Evolutionary conservation across 2,329 filamentous ascomycete genomes (phyloP).

Genomic region (Pseudocercospora eumusae): DNA sequence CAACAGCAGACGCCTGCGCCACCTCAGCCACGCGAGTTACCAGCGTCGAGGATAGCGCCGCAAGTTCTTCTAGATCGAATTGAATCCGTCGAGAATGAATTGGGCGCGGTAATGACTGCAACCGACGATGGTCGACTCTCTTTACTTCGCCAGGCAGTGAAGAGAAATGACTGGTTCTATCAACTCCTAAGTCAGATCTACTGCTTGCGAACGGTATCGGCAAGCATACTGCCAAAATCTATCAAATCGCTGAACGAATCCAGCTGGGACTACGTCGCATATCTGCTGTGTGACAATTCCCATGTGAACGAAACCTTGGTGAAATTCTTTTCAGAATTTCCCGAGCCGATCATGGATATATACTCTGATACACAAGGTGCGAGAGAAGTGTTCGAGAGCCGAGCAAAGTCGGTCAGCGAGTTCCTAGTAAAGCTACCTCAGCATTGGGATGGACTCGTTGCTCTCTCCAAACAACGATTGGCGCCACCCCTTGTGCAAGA

Average conservation of each 20-base stretch:
- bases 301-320: slow-evolving; percentile 45
- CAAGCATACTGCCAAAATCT: slow-evolving; percentile 41
- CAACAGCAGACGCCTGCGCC: slow-evolving; percentile 7
- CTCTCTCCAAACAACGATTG: slow-evolving; percentile 36
- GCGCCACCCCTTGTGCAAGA: slow-evolving; percentile 62
- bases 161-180: slow-evolving; percentile 61
- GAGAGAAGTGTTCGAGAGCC: slow-evolving; percentile 42
- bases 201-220: slow-evolving; percentile 56
- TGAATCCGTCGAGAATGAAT: slow-evolving; percentile 1
- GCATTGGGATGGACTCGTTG: slow-evolving; percentile 27
- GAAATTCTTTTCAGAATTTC: slow-evolving; percentile 53
- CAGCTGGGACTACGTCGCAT: slow-evolving; percentile 42
- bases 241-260: slow-evolving; percentile 41
- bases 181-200: slow-evolving; percentile 66
- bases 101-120: slow-evolving; percentile 1
- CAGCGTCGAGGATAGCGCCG: slow-evolving; percentile 19
- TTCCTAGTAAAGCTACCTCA: slow-evolving; percentile 33
- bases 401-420: slow-evolving; percentile 23
- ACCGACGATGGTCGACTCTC: slow-evolving; percentile 46
- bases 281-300: slow-evolving; percentile 52
- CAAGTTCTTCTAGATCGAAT: slow-evolving; percentile 17
- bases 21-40: not conserved
- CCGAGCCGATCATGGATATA: slow-evolving; percentile 49
- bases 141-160: slow-evolving; percentile 61
- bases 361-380: slow-evolving; percentile 42